phyloP scores from a whole-genome alignment of 768 basidiomycete genomes.

The Infundibulicybe gibba region DNA sequence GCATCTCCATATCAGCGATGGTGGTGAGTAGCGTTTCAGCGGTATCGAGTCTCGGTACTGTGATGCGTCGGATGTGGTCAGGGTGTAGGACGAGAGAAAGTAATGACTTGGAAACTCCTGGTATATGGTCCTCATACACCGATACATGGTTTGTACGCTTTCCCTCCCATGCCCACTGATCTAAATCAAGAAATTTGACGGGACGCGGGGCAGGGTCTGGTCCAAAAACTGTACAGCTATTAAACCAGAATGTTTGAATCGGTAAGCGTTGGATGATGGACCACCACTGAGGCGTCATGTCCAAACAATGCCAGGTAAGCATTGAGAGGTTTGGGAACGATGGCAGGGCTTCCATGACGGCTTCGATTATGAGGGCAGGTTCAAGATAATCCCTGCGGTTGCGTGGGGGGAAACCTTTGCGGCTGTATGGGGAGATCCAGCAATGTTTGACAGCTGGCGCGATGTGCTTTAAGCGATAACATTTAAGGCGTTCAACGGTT shows the following conservation, averaged over 20 bases:
- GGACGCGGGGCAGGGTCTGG: constrained; percentile 6
- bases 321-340: constrained; percentile 26
- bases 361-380: constrained; percentile 26
- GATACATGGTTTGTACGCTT: constrained; percentile 27
- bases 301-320: constrained; percentile 32
- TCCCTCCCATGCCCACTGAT: constrained; percentile 35
- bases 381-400: constrained; percentile 26
- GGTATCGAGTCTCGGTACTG: constrained; percentile 28
- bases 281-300: constrained; percentile 29
- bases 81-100: constrained; percentile 24
- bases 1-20: constrained; percentile 12
- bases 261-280: constrained; percentile 20
- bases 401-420: constrained; percentile 21
- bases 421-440: constrained; percentile 32
- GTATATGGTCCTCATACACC: constrained; percentile 24
- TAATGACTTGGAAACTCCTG: constrained; percentile 21
- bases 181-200: constrained; percentile 24
- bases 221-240: constrained; percentile 21
- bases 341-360: constrained; percentile 23
- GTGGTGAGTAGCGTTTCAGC: constrained; percentile 22
- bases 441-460: constrained; percentile 28
- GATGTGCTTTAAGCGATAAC: constrained; percentile 27
- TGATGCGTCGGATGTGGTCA: constrained; percentile 22
- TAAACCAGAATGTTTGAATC: constrained; percentile 27
- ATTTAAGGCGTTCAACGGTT: constrained; percentile 22